Conservation (phyloP, 345 rosid genomes). For the Linum tenue region DNA sequence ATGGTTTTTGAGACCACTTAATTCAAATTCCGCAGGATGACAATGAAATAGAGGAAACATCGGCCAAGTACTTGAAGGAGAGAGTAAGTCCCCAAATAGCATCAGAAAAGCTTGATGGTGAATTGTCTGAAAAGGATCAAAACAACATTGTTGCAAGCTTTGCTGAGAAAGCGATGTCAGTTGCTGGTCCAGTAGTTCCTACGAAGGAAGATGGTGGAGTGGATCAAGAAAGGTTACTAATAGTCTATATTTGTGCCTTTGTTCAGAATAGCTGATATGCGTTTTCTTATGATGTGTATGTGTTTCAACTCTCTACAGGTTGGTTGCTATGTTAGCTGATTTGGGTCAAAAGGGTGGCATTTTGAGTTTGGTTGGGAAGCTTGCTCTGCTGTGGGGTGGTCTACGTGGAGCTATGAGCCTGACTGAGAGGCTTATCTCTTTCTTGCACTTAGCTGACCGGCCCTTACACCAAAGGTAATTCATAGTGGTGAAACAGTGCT, state of each 20-base stretch:
- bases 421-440: slow-evolving; percentile 64
- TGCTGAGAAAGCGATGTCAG: slow-evolving; percentile 93
- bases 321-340: slow-evolving; percentile 77
- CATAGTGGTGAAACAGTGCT: slow-evolving; percentile 4
- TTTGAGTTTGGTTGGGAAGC: slow-evolving; percentile 69
- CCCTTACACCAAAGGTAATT: slow-evolving; percentile 73
- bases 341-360: slow-evolving; percentile 94
- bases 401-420: slow-evolving; percentile 93
- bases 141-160: slow-evolving; percentile 55
- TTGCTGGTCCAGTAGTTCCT: slow-evolving; percentile 93
- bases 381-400: slow-evolving; percentile 99
- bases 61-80: slow-evolving; percentile 26
- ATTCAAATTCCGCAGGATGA: slow-evolving; percentile 21
- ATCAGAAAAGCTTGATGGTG: slow-evolving; percentile 30
- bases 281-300: slow-evolving; percentile 12
- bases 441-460: slow-evolving; percentile 68
- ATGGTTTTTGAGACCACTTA: slow-evolving; percentile 4
- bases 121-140: slow-evolving; percentile 31
- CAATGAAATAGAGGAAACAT: slow-evolving; percentile 20
- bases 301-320: slow-evolving; percentile 36
- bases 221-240: slow-evolving; percentile 76
- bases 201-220: slow-evolving; percentile 85
- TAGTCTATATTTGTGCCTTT: background rate
- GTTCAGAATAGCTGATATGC: background rate
- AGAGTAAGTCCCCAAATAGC: slow-evolving; percentile 29